A percentile compares a stretch with the other conserved stretches of the same genome.
These are phyloP conservation scores for Posidonia australis DNA, from an alignment of 106 monocot genomes.

Conservation along the genomic window DNA sequence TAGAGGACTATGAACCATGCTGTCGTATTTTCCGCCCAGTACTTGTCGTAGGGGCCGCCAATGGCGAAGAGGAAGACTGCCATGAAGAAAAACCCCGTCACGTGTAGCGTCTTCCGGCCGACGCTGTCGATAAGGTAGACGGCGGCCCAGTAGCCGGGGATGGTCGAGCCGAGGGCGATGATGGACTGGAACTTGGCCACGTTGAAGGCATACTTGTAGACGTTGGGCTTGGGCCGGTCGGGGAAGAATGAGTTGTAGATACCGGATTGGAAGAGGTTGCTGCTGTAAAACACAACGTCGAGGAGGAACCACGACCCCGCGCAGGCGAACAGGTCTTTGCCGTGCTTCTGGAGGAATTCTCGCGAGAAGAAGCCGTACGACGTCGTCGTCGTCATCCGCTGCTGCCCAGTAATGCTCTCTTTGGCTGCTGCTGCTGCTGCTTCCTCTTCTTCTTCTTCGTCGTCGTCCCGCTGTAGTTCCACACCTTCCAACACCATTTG, in stretches of 20 bases:
- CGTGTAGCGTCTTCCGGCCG: conserved; percentile 39
- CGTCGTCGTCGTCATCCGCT: background rate
- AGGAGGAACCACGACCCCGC: conserved; percentile 24
- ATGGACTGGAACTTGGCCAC: conserved; percentile 45
- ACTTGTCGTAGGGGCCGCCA: conserved; percentile 17
- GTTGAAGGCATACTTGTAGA: conserved; percentile 28
- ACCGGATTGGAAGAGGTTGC: conserved; percentile 40
- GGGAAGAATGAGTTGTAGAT: conserved; percentile 31
- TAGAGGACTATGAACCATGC: conserved; percentile 9
- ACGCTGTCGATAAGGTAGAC: conserved; percentile 48
- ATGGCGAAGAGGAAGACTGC: conserved; percentile 36
- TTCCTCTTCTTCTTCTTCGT: background rate
- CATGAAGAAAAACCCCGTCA: conserved; percentile 51
- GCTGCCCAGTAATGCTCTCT: background rate
- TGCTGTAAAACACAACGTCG: conserved; percentile 52
- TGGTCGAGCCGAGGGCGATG: conserved; percentile 31
- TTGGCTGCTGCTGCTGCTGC: too few species aligned
- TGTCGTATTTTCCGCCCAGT: conserved; percentile 10
- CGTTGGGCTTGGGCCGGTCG: background rate
- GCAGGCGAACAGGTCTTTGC: conserved; percentile 26
- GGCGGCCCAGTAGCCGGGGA: conserved; percentile 50
- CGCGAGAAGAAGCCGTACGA: conserved; percentile 18
- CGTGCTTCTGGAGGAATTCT: conserved; percentile 18
- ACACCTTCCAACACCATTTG: conserved; percentile 5
- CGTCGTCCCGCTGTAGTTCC: background rate